Evolutionary conservation across 805 yeast genomes (phyloP).

Genomic region (Cyberlindnera japonica): DNA sequence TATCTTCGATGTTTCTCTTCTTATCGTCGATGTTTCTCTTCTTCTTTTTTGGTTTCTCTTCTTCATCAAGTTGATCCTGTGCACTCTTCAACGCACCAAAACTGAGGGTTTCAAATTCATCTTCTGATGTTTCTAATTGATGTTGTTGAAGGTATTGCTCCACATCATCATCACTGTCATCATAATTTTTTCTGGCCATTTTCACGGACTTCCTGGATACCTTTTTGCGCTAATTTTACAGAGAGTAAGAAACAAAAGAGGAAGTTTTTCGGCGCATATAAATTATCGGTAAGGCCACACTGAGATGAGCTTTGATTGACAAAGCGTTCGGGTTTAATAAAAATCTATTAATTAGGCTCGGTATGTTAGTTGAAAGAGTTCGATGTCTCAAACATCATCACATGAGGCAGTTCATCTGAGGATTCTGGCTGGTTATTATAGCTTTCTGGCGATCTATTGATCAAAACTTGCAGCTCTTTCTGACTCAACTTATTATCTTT

Average conservation of each 20-base stretch:
- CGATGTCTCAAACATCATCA: slow-evolving; percentile 37
- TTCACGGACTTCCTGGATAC: too few species aligned
- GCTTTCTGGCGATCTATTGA: slow-evolving; percentile 45
- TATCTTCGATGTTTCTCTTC: background rate
- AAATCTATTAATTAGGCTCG: too few species aligned
- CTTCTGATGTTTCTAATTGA: slow-evolving; percentile 27
- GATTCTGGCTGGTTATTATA: slow-evolving; percentile 31
- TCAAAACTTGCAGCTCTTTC: slow-evolving; percentile 46
- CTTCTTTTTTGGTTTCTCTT: slow-evolving; percentile 8
- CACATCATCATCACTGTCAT: slow-evolving; percentile 23
- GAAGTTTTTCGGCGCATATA: too few species aligned
- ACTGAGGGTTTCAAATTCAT: slow-evolving; percentile 49
- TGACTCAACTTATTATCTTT: slow-evolving; percentile 23
- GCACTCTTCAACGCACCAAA: slow-evolving; percentile 64
- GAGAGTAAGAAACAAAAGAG: too few species aligned
- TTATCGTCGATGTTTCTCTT: too few species aligned
- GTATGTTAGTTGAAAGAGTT: too few species aligned
- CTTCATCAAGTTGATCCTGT: slow-evolving; percentile 39
- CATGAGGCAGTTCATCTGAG: slow-evolving; percentile 29
- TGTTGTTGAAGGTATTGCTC: slow-evolving; percentile 19
- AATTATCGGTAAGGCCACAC: too few species aligned
- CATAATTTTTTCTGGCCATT: slow-evolving; percentile 19
- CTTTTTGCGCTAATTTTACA: too few species aligned
- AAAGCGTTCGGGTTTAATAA: too few species aligned
- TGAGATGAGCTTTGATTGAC: too few species aligned